Evolutionary conservation across 2,329 filamentous ascomycete genomes (phyloP), one percentile per base, ranked within the genome.

Genomic region (Boeremia lycopersici): DNA sequence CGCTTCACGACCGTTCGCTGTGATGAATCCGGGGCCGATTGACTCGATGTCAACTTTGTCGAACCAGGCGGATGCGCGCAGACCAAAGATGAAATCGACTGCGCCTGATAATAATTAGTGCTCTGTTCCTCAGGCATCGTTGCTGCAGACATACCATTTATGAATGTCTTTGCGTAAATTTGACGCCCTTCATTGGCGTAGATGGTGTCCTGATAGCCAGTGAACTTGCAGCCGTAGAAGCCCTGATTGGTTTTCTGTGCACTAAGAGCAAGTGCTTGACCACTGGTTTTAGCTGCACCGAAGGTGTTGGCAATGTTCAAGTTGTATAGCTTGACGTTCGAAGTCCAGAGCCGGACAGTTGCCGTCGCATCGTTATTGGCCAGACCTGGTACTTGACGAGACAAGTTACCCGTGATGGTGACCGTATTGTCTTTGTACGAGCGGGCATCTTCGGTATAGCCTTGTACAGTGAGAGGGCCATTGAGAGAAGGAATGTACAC

Each of bases 281-380:
- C 57, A 6, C 39, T 44, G 10, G 38, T 49, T 1, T 33, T 33
- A 9, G 62, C 63, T 5, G 48, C n/a, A 17, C 66, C 66, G 41
- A 59, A 62, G 1, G 62, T 63, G 48, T 84, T 84, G 44, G 77
- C 78, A 3, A 83, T 74, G 63, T 84, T 82, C 58, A 87, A 72
- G 54, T 87, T 87, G 72, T 87, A 87, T 9, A 86, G 64, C 56
- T 79, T 81, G 47, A 86, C 79, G 56, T 82, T 77, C 1, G 67
- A 68, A 1, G 81, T 78, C 64, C 70, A 72, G 8, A 76, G 73
- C 28, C 78, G 74, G 6, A 81, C 64, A 0, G 79, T 82, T 5
- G 69, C 74, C 10, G 78, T 85, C 48, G 70, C 71, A 56, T 87
- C 84, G 57, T 87, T 82, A 65, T 69, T 61, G 19, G 51, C 36